Evolutionary conservation across 306 rosid species (phyloP), one percentile per base, ranked within the genome.

Genomic region (Oemleria cerasiformis): DNA sequence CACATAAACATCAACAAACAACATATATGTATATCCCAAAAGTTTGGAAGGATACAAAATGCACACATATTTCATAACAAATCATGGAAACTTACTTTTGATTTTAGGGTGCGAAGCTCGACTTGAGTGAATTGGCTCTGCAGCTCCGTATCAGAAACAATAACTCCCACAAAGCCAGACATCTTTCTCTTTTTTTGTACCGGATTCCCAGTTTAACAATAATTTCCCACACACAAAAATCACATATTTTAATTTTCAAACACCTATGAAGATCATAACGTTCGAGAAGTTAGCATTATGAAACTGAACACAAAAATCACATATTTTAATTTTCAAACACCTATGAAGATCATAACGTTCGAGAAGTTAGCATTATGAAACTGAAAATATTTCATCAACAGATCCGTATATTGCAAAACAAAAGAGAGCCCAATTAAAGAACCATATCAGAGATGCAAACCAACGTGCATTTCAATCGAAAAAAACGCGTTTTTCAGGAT

Each of bases 91-190:
- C 90, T 49, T 74, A 91, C 99, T 73, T 82, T 95, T 53, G 97
- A 85, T 86, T 95, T 95, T 80, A 95, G 92, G 63, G 96, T 84
- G 25, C 99, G 88, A 70, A 95, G 97, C 81, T 91, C 99, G 73
- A 95, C 99, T 91, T 95, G 99, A 53, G 99, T 95, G 92, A 95
- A 95, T 80, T 92, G 97, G 85, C 92, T 85, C 80, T 95, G 99
- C 51, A 95, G 96, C 92, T 83, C 78, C 78, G 88, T 82, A 84
- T 95, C 99, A 80, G 96, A 88, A 84, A 95, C 96, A 73, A 95
- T 55, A 68, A 95, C 99, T 30, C 99, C 99, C 71, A 82, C 96
- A 72, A 85, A 95, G 77, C 96, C 47, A 71, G 99, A 95, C 99
- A 95, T 91, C 68, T 78, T 87, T 67, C 63, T 75, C 71, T 76